Base-by-base conservation (phyloP, 768 basidiomycete genomes). In the Boletales sp. region DNA sequence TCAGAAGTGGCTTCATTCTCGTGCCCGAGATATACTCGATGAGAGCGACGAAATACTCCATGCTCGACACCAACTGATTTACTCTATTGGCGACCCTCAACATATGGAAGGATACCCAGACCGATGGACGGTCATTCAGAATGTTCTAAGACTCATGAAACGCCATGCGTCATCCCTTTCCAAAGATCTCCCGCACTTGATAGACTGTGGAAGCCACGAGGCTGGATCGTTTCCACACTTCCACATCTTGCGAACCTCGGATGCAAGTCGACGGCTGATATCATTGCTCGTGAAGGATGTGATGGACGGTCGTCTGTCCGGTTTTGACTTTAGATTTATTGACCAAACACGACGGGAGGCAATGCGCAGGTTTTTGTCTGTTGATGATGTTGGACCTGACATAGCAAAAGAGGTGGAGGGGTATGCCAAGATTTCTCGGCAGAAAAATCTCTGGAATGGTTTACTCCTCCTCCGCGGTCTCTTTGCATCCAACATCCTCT, bases 381-480 rank as follows among this genome's bases (percentile, higher is more conserved):
- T 0, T 36, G 53, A 51, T n/a, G 48, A 53, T 13, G 31, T 50
- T 15, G 35, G 9, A 18, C 8, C 31, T 1, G 30, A 29, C 6
- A 52, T 45, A 6, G 38, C 43, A 17, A 32, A 31, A 34, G 21
- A 11, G 1, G 59, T 57, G 8, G 37, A 54, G 31, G 32, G 47
- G 6, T 45, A 40, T 8, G 34, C 45, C 29, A 29, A 18, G 34
- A 34, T 14, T 1, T 6, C 6, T 15, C 34, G 15, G 5, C 10
- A 34, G 10, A 15, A 15, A 6, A 12, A 15, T 34, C 34, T 34
- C 15, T 34, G 34, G 34, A 34, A 15, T 7, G 7, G 34, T 13
- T 39, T 69, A 7, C 52, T 70, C 8, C 52, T 68, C 4, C 43
- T 70, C 15, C 68, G 69, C 8, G 69, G 69, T 1, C 57, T 70